Base-by-base conservation (phyloP, 805 yeast species). In the Candida silvicultrix region DNA sequence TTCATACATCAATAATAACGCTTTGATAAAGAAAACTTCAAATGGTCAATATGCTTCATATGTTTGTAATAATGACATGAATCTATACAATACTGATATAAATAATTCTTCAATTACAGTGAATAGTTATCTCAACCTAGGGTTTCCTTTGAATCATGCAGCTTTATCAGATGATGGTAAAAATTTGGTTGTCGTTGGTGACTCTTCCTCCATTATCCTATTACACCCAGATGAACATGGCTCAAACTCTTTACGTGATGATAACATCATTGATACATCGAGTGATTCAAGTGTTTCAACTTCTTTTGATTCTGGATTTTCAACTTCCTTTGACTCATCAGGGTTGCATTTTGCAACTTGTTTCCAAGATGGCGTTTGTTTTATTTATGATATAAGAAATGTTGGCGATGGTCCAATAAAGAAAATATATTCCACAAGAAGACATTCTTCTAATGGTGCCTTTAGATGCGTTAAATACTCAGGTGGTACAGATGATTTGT, bases 231-330 rank as follows among this genome's bases (percentile, higher is more conserved):
- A 62, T 49, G 69, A 61, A 47, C 62, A 65, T 21, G 47, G 56
- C 29, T 65, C 64, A 22, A 49, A 48, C 18, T 51, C 64, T 5
- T 44, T 61, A 19, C 58, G 47, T 25, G 51, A 55, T 21, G 65
- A 67, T 40, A 65, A 64, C 41, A 66, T 77, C 2, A 70, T 80
- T 44, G 71, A 69, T 46, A 81, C 92, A 0, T 63, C 69, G 2
- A 81, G 84, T 47, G 96, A 86, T 54, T 77, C 84, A 40, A 97
- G 96, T 2, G 87, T 89, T 59, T 89, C 95, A 5, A 80, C 87
- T 0, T 77, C 85, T 25, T 89, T 83, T 67, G 82, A 83, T 49
- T 76, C 83, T n/a, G 31, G 31, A 14, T 87, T 90, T 58, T 89
- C 95, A 5, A 80, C 87, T 0, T 77, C 85, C 25, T 89, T 83